Evolutionary conservation across 2,329 filamentous ascomycete species (phyloP).

Genomic region (Verticillium longisporum): DNA sequence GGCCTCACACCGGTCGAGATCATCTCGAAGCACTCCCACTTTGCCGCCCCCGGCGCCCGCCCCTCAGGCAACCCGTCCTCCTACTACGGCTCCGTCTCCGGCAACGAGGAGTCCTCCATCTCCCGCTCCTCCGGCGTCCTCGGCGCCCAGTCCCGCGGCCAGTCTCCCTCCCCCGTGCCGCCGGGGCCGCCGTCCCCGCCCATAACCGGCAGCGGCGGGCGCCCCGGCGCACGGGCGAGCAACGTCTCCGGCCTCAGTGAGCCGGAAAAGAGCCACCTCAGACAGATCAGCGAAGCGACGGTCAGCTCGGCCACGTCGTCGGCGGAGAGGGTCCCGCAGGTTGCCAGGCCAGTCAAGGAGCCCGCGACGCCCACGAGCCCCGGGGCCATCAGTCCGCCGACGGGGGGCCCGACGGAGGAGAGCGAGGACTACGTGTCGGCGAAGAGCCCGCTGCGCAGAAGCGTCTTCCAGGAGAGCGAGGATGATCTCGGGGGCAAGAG

Average conservation of each 20-base stretch:
- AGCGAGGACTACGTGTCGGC: conserved; percentile 17
- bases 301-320: conserved; percentile 21
- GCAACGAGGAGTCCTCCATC: conserved; percentile 10
- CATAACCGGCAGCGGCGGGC: conserved; percentile 5
- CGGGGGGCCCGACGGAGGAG: conserved; percentile 9
- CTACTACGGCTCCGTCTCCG: conserved; percentile 16
- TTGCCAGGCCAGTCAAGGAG: conserved; percentile 3
- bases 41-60: conserved; percentile 14
- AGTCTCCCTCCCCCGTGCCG: conserved; percentile 9
- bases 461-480: conserved; percentile 32
- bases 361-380: not conserved
- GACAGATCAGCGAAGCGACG: conserved; percentile 33
- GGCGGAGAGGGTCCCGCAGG: not conserved
- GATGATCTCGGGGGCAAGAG: conserved; percentile 26
- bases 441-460: conserved; percentile 22
- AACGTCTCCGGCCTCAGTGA: conserved; percentile 32
- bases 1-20: conserved; percentile 30
- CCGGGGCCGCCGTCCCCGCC: conserved; percentile 3
- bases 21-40: conserved; percentile 26
- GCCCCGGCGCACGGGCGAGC: conserved; percentile 1
- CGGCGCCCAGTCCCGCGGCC: conserved; percentile 3
- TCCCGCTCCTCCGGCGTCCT: conserved; percentile 9
- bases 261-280: conserved; percentile 29
- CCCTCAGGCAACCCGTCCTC: conserved; percentile 20
- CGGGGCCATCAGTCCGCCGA: conserved; percentile 19